Conservation (phyloP, 2,329 filamentous ascomycete genomes). For the Trichophyton mentagrophytes region DNA sequence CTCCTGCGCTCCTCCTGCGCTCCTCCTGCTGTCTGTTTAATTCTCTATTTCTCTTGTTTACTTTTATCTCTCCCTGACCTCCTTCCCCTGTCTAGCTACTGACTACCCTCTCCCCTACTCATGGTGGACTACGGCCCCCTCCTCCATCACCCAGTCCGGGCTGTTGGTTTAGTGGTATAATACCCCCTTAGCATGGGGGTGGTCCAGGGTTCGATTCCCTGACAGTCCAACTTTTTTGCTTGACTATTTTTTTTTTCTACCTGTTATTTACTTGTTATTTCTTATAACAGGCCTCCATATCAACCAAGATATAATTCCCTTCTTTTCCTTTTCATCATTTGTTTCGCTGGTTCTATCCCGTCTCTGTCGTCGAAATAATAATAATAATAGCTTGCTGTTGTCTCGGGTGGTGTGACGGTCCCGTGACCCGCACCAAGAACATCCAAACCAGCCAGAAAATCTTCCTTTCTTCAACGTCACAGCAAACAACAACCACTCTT, state of each 20-base stretch:
- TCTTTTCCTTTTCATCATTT: neutral
- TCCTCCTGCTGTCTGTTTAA: too few relatives aligned
- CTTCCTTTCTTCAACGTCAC: conserved; percentile 2
- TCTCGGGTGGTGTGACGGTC: neutral
- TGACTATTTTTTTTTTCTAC: neutral
- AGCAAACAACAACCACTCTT: conserved; percentile 8
- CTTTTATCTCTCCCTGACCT: too few relatives aligned
- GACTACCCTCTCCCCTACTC: too few relatives aligned
- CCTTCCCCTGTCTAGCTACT: too few relatives aligned
- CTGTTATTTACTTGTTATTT: neutral
- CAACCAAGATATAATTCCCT: too few relatives aligned
- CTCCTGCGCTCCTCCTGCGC: too few relatives aligned
- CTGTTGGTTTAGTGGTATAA: conserved; percentile 10
- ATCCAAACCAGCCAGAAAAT: conserved; percentile 2
- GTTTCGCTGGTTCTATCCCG: neutral
- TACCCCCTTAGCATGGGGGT: conserved; percentile 13
- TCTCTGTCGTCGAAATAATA: neutral
- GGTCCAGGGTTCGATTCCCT: conserved; percentile 17
- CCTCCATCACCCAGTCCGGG: neutral
- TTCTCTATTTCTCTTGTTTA: too few relatives aligned
- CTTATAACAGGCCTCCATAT: neutral
- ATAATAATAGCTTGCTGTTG: neutral
- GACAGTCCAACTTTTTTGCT: conserved; percentile 8
- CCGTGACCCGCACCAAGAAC: conserved; percentile 1
- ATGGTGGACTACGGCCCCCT: too few relatives aligned